Evolutionary conservation across 495 filamentous ascomycete species (phyloP).

Genomic region (Penicillium roqueforti): DNA sequence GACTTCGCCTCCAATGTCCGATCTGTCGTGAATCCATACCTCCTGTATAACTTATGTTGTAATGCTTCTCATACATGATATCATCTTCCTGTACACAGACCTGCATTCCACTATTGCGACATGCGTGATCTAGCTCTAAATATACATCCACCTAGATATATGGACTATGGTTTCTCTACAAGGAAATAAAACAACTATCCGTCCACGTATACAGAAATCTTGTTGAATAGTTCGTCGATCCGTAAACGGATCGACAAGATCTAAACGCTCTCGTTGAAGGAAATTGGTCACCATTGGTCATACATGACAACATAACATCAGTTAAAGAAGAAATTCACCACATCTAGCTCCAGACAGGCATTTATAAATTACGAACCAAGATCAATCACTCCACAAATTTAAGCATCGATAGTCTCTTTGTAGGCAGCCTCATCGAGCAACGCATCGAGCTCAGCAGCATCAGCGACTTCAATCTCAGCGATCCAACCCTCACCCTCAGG

Average conservation of each 20-base stretch:
- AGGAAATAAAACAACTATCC: neutral
- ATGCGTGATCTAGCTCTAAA: neutral
- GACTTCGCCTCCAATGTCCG: constrained; percentile 85
- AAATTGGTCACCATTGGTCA: constrained; percentile 16
- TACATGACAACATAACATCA: constrained; percentile 19
- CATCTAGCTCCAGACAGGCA: neutral
- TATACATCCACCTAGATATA: neutral
- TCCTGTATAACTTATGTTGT: constrained; percentile 54
- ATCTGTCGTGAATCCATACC: constrained; percentile 90
- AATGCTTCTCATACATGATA: constrained; percentile 4
- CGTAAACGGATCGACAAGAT: constrained; percentile 13
- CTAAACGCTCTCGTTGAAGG: constrained; percentile 28
- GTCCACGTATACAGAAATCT: constrained; percentile 1
- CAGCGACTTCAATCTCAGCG: constrained; percentile 72
- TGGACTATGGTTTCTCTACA: neutral
- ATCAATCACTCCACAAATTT: constrained; percentile 16
- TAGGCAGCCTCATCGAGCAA: constrained; percentile 75
- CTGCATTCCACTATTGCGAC: neutral
- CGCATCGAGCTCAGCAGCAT: constrained; percentile 63
- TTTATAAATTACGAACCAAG: constrained; percentile 6
- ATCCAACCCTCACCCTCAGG: constrained; percentile 90
- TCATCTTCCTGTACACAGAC: constrained; percentile 8
- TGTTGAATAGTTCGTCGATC: constrained; percentile 24
- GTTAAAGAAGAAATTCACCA: constrained; percentile 8
- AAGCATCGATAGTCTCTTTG: constrained; percentile 60